phyloP scores from a whole-genome alignment of 202 grass and related monocot genomes.

The Carex arenaria region DNA sequence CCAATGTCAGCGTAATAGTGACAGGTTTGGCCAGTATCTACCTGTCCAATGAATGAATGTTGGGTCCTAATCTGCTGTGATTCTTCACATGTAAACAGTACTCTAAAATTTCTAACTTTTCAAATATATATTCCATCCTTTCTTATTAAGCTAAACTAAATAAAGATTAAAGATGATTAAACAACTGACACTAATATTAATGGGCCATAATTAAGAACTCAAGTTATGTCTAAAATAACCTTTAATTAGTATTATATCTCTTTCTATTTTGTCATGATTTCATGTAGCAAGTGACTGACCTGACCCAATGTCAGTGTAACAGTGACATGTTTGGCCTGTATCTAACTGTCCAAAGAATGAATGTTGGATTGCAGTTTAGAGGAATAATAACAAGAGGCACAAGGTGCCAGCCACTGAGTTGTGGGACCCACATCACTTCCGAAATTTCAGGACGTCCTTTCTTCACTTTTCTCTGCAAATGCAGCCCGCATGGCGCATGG shows the following conservation, averaged over 20 bases:
- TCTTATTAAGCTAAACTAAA: no score
- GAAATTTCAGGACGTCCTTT: neutral
- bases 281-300: no score
- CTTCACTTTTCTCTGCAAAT: neutral
- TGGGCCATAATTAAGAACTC: no score
- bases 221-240: no score
- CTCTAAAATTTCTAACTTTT: no score
- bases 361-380: neutral
- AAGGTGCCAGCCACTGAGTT: neutral
- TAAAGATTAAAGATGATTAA: no score
- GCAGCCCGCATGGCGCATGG: neutral
- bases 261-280: no score
- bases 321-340: neutral
- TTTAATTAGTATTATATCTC: no score
- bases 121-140: no score
- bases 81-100: no score
- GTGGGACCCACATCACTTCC: neutral
- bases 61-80: no score
- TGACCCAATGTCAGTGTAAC: neutral
- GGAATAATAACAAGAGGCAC: neutral
- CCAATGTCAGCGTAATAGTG: neutral
- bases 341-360: neutral
- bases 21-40: neutral
- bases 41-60: neutral
- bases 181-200: no score